phyloP scores from a whole-genome alignment of 306 rosid genomes.

The Astragalus membranaceus region DNA sequence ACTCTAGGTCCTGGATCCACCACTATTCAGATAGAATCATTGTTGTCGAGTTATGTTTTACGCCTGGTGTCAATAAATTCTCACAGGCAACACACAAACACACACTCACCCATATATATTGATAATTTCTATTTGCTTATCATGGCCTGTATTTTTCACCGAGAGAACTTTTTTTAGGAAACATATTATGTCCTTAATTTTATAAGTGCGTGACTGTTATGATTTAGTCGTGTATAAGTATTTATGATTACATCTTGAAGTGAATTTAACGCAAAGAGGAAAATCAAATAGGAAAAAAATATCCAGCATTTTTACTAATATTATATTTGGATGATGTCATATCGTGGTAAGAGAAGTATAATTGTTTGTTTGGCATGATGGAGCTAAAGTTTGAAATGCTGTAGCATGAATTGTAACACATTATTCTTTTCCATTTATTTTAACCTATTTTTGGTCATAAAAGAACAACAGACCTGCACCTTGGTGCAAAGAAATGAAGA shows the following conservation, averaged over 20 bases:
- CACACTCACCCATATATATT: too few relatives aligned
- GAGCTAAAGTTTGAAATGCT: slow-evolving; percentile 19
- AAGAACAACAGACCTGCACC: slow-evolving; percentile 30
- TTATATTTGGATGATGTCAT: slow-evolving; percentile 29
- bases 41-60: too few relatives aligned
- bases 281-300: background rate
- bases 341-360: slow-evolving; percentile 17
- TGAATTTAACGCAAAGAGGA: slow-evolving; percentile 22
- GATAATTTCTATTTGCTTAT: too few relatives aligned
- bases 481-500: slow-evolving; percentile 13
- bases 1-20: too few relatives aligned
- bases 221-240: background rate
- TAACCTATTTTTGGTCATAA: slow-evolving; percentile 24
- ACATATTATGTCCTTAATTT: background rate
- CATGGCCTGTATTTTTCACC: too few relatives aligned
- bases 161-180: too few relatives aligned
- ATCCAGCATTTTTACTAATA: background rate
- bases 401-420: slow-evolving; percentile 23
- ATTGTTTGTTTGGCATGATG: slow-evolving; percentile 21
- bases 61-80: too few relatives aligned
- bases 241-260: slow-evolving; percentile 19
- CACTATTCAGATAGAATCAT: too few relatives aligned
- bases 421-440: slow-evolving; percentile 19
- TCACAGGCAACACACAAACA: too few relatives aligned
- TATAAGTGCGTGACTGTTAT: background rate